These are phyloP conservation scores for Thoreauomyces humboldtii DNA, from an alignment of 192 early-diverging fungal species.

Conservation along the genomic window DNA sequence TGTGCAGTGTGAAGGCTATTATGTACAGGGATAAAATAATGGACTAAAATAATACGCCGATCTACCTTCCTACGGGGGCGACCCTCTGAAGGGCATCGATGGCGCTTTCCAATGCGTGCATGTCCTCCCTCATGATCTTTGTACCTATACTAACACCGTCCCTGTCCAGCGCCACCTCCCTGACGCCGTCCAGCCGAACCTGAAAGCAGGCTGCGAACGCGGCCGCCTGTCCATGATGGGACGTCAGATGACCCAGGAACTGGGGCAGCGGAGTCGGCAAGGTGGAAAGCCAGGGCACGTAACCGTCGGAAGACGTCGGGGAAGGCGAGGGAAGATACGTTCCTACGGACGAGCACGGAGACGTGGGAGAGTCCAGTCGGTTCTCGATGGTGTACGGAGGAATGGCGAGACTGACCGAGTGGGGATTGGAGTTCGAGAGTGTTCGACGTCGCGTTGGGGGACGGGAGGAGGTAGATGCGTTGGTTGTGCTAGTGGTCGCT, in stretches of 20 bases:
- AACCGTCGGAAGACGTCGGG: background rate
- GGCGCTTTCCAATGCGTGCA: background rate
- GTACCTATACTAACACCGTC: background rate
- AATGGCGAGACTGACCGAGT: background rate
- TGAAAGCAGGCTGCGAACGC: background rate
- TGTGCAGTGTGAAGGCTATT: no score
- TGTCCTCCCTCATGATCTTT: background rate
- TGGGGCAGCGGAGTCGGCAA: background rate
- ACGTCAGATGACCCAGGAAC: background rate
- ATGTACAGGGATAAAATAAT: no score
- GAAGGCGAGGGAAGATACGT: background rate
- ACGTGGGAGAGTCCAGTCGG: background rate
- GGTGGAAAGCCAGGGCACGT: background rate
- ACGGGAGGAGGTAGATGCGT: background rate
- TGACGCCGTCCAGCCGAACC: background rate
- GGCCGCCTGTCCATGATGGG: background rate
- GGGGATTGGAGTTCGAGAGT: background rate
- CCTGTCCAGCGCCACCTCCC: background rate
- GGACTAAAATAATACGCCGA: no score
- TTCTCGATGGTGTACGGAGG: background rate
- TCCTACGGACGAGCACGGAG: background rate
- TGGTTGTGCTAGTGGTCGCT: no score
- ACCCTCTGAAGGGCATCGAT: background rate
- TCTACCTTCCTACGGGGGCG: background rate
- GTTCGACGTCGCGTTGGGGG: background rate